Evolutionary conservation across 2,329 filamentous ascomycete genomes (phyloP), one percentile per base, ranked within the genome.

Genomic region (Ceratocystis colombiana): DNA sequence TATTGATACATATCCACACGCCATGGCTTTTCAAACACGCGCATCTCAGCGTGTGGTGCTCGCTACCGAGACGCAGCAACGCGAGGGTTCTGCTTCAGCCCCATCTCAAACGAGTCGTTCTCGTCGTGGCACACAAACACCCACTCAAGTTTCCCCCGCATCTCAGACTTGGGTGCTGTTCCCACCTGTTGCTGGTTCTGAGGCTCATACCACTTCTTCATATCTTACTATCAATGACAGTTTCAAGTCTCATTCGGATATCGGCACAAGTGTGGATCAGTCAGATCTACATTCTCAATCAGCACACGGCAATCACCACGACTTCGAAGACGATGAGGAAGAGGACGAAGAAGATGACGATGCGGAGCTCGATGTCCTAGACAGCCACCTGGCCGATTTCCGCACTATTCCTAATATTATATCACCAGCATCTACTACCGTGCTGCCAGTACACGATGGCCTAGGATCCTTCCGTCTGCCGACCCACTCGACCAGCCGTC

Each of bases 381-480:
- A 97, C 74, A 92, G 93, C 73, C 92, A 95, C 65, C 80, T 97
- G 1, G 88, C 92, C 70, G 92, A 91, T 55, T 96, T 96, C 73
- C 85, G 90, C 64, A 85, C 90, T 57, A 79, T 79, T 5, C 78
- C 81, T 6, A 72, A 72, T 41, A 61, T 68, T 37, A 28, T 61
- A 25, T 62, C 66, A 15, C 66, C 66, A 59, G 84, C 83, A 69
- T 79, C 84, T 22, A 79, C 81, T 20, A 85, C 89, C 0, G 84
- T 96, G 1, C 81, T 99, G n/a, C 94, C 94, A 0, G 84, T 86
- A 0, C 94, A 99, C 73, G 92, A 99, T 78, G 94, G 94, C 1
- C 76, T 97, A 59, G 94, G 94, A 3, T 89, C 88, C 5, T 99
- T 99, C 74, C 84, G 79, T 75, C 68, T 89, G 72, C 74, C 89